Base-by-base conservation (phyloP, 768 basidiomycete genomes). In the Boletellus ananiceps region DNA sequence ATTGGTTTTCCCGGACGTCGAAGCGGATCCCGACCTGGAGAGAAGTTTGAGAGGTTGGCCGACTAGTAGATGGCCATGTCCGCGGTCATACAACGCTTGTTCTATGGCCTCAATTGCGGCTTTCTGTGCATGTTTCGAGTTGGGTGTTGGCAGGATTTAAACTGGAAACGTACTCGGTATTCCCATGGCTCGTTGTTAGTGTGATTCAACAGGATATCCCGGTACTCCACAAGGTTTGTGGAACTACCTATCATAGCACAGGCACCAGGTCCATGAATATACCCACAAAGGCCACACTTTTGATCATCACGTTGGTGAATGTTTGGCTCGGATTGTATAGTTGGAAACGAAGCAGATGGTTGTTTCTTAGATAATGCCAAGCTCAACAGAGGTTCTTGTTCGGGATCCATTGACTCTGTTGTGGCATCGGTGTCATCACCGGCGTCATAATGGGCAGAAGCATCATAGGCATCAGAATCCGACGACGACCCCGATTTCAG, bases 21-120 rank as follows among this genome's bases (percentile, higher is more conserved):
- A 47, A 35, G 45, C 33, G 13, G 50, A 42, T 19, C 27, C 56
- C n/a, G 66, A 58, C 41, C 60, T 67, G 38, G 70, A 72, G 13
- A 85, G 66, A 11, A 80, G 76, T 53, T 77, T 73, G 5, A 86
- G 71, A 36, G 86, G 84, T 61, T 89, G 86, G 1, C 80, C 82
- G 33, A 68, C 70, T 47, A 88, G 75, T 18, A 88, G 66, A 42
- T 74, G 61, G 2, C 77, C 62, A 36, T 82, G 73, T 3, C 84
- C 83, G 14, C 84, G 78, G 44, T 67, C 55, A 50, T 73, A 59
- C 13, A 92, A 70, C 3, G 80, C 74, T 50, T 81, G 73, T 49
- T 92, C 89, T 52, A 92, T 89, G 6, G 80, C 80, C 23, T 68
- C 66, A 43, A 92, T 78, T 12, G 89, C 88, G 38, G 75, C 79